Evolutionary conservation across 2,329 filamentous ascomycete genomes (phyloP), one percentile per base, ranked within the genome.

Genomic region (Aureobasidium melanogenum): DNA sequence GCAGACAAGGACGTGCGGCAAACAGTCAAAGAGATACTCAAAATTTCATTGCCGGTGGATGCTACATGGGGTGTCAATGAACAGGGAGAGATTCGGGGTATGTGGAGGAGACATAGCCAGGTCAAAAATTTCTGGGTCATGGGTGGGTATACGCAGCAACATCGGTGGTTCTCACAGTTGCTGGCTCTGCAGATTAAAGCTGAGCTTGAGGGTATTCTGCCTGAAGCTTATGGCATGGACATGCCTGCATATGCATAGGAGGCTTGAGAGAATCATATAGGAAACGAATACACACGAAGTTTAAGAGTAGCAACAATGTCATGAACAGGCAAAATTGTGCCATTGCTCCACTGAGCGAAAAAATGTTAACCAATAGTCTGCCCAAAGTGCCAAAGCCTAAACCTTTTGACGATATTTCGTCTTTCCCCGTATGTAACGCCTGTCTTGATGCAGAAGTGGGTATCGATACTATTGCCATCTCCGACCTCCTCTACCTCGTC

Each of bases 401-500:
- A 36, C 32, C 28, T 9, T 28, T 28, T 32, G 12, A 19, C 9
- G 12, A 2, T 5, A 19, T 1, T 48, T 10, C 32, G 32, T 15
- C 32, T 4, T 15, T 3, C 32, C 12, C 32, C 32, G 32, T 36
- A 5, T 36, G 12, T 47, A 54, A 54, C 51, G 51, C 51, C 51
- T 54, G 9, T 54, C 19, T 28, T 36, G 26, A 54, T 54, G 51
- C 51, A 41, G 15, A 41, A 15, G 38, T 55, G 28, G 26, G 26
- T 44, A 32, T 47, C 44, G 24, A 32, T 32, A 46, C 43, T 61
- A 62, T 38, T 61, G 58, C 55, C 65, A 66, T 30, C 66, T 64
- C 22, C 66, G 46, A 24, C 71, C 66, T 14, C 71, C 66, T 14
- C 71, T 61, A 43, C 71, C 66, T 28, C 70, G 63, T 8, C 70